Percentiles rank a stretch among this genome's conserved stretches.
Evolutionary conservation across 2,329 filamentous ascomycete species (phyloP).

Genomic region (Fusarium sp.): DNA sequence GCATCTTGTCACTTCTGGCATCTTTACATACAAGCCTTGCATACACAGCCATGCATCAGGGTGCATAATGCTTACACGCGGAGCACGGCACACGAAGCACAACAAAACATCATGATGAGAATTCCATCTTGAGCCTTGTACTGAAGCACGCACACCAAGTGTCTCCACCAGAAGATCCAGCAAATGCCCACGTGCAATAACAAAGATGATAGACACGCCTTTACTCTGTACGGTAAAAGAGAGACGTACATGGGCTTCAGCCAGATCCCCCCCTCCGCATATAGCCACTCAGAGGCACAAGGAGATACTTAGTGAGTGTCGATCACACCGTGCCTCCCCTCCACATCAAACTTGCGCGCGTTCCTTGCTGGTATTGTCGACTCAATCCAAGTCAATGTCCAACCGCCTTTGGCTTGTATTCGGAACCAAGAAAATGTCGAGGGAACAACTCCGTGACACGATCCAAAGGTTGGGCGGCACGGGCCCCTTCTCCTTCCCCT

Average conservation of each 20-base stretch:
- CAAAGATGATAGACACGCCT: slow-evolving; percentile 10
- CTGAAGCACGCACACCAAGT: neutral
- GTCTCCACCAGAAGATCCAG: slow-evolving; percentile 20
- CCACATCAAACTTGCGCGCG: neutral
- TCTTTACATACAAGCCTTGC: neutral
- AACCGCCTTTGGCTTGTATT: slow-evolving; percentile 1
- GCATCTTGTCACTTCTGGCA: slow-evolving; percentile 12
- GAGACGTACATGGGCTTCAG: slow-evolving; percentile 11
- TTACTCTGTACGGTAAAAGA: slow-evolving; percentile 22
- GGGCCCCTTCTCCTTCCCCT: slow-evolving; percentile 3
- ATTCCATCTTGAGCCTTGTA: neutral
- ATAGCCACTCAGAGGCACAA: slow-evolving; percentile 20
- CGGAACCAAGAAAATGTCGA: slow-evolving; percentile 3
- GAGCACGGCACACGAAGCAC: neutral
- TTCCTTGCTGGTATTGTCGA: slow-evolving; percentile 7
- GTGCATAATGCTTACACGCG: neutral
- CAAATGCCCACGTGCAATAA: slow-evolving; percentile 22
- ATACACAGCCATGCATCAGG: neutral
- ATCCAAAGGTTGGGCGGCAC: slow-evolving; percentile 7
- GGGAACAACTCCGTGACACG: slow-evolving; percentile 8
- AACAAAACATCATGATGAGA: neutral
- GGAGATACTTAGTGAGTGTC: slow-evolving; percentile 29
- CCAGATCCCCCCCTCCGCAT: slow-evolving; percentile 6
- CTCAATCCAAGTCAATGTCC: neutral
- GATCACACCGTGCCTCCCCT: slow-evolving; percentile 25